These are phyloP conservation scores for Taphrina communis DNA, from an alignment of 1,139 yeast species.

Conservation along the genomic window DNA sequence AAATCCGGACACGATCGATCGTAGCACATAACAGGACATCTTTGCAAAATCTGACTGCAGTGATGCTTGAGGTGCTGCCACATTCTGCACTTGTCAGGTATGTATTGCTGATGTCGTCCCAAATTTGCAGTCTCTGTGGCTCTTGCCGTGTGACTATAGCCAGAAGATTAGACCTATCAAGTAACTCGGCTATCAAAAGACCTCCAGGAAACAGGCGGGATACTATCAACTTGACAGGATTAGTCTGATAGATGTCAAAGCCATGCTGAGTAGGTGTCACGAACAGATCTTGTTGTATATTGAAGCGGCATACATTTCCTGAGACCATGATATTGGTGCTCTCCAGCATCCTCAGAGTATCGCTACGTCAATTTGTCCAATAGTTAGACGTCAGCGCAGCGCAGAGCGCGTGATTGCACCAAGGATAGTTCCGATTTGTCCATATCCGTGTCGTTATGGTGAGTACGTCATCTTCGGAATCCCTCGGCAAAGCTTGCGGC, in stretches of 20 bases:
- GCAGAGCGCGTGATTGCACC: no score
- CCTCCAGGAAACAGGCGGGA: constrained; percentile 1
- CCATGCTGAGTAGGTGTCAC: constrained; percentile 6
- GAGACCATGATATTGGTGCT: neutral
- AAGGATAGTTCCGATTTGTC: no score
- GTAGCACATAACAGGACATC: constrained; percentile 4
- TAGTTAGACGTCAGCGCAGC: no score
- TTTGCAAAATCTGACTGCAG: neutral
- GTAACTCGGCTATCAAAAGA: constrained; percentile 1
- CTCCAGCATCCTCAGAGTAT: no score
- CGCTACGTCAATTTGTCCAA: no score
- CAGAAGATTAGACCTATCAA: constrained; percentile 9
- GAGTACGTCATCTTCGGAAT: no score
- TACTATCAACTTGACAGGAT: constrained; percentile 6
- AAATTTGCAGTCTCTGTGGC: constrained; percentile 1
- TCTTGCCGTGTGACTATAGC: constrained; percentile 8
- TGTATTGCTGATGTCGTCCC: constrained; percentile 1
- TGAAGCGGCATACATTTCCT: neutral
- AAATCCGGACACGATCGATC: neutral
- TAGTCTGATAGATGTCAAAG: constrained; percentile 1
- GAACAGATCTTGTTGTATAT: constrained; percentile 10
- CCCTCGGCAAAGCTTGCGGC: no score
- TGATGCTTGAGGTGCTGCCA: neutral
- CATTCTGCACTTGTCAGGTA: neutral
- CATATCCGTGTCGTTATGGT: no score